Percentiles rank a stretch among this genome's conserved stretches.
Evolutionary conservation across 2,329 filamentous ascomycete species (phyloP).

Genomic region (Aspergillus awamori): DNA sequence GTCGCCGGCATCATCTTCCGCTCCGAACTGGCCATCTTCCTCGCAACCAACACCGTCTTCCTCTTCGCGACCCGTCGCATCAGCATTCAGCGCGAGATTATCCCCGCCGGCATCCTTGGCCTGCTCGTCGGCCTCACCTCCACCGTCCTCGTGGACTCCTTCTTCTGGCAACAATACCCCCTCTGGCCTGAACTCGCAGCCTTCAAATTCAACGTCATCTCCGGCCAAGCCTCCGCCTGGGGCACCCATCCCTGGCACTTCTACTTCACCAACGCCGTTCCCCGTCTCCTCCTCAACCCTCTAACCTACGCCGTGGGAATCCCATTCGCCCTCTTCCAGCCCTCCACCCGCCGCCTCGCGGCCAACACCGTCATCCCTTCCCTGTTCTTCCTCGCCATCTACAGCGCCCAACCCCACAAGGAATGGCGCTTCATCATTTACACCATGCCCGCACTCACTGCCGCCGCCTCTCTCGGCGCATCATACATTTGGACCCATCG

Average conservation of each 20-base stretch:
- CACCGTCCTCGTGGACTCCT: slow-evolving; percentile 80
- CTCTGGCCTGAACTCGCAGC: slow-evolving; percentile 89
- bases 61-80: slow-evolving; percentile 62
- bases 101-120: slow-evolving; percentile 68
- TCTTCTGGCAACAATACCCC: slow-evolving; percentile 80
- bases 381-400: slow-evolving; percentile 73
- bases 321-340: slow-evolving; percentile 54
- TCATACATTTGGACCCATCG: slow-evolving; percentile 69
- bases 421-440: slow-evolving; percentile 96
- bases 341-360: slow-evolving; percentile 54
- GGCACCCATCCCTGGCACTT: slow-evolving; percentile 82
- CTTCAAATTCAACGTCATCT: slow-evolving; percentile 89
- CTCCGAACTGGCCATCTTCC: slow-evolving; percentile 81
- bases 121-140: slow-evolving; percentile 66
- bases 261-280: slow-evolving; percentile 81
- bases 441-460: slow-evolving; percentile 76
- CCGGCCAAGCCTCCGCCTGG: slow-evolving; percentile 83
- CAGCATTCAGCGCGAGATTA: slow-evolving; percentile 56
- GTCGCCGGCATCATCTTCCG: slow-evolving; percentile 83
- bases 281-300: slow-evolving; percentile 82
- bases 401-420: slow-evolving; percentile 91
- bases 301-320: slow-evolving; percentile 59
- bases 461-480: slow-evolving; percentile 73
- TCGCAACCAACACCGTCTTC: slow-evolving; percentile 67
- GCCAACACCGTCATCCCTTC: slow-evolving; percentile 66